phyloP scores from a whole-genome alignment of 2,329 filamentous ascomycete species.

The Diplodia mutila region DNA sequence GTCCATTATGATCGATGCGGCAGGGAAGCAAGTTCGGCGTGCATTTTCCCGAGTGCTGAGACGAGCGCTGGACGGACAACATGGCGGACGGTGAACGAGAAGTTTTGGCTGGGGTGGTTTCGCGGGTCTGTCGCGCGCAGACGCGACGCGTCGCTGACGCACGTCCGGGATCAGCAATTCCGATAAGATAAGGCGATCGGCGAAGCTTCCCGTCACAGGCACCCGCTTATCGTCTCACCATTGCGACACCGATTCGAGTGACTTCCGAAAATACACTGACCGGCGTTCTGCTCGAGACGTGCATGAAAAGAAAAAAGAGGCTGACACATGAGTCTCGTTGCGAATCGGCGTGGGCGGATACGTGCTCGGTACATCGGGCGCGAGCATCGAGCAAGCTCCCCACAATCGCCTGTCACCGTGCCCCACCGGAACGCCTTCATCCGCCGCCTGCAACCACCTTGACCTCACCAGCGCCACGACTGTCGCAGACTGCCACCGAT shows the following conservation, averaged over 20 bases:
- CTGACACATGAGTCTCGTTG: not conserved
- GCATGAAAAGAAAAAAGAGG: not conserved
- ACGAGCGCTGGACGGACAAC: conserved; percentile 48
- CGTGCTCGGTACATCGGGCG: conserved; percentile 16
- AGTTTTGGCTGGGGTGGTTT: not conserved
- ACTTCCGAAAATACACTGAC: not conserved
- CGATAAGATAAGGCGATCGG: conserved; percentile 22
- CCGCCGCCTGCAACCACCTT: not conserved
- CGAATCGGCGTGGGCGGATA: not conserved
- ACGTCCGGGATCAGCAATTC: not conserved
- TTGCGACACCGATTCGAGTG: not conserved
- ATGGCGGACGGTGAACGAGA: conserved; percentile 36
- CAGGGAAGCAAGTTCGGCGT: conserved; percentile 79
- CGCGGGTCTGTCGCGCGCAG: not conserved
- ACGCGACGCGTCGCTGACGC: not conserved
- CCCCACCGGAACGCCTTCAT: not conserved
- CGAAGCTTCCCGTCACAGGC: conserved; percentile 2
- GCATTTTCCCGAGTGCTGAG: conserved; percentile 42
- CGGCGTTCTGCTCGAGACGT: not conserved
- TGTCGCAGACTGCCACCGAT: conserved; percentile 1
- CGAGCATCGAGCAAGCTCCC: conserved; percentile 15
- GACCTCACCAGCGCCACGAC: not conserved
- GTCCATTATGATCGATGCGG: conserved; percentile 76
- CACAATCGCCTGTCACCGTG: not conserved
- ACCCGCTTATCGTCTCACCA: not conserved